Evolutionary conservation across 179 eudicot species (phyloP), one percentile per base, ranked within the genome.

Genomic region (Pouteria campechiana): DNA sequence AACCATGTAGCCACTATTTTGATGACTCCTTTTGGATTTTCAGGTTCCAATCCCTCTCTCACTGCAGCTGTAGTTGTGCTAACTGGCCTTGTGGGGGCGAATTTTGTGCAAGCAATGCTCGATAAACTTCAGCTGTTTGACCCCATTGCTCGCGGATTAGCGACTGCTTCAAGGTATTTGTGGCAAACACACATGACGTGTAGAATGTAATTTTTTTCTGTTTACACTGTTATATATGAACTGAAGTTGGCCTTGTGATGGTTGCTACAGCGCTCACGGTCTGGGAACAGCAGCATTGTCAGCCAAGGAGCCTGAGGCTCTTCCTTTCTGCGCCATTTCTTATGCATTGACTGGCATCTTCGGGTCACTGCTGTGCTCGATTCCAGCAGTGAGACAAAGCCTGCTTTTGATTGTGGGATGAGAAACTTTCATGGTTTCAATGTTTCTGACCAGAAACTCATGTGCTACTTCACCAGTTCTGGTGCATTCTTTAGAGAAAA

Each of bases 241-340:
- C n/a, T n/a, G n/a, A n/a, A n/a, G n/a, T n/a, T n/a, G n/a, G n/a
- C n/a, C n/a, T n/a, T n/a, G 22, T 9, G 29, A 41, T 18, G 15
- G 16, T 21, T 9, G 3, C 33, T 34, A 5, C 68, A 81, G 92
- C 64, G 85, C 85, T 44, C 86, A 84, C 46, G 98, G 98, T 46
- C 46, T 90, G 48, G 98, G 98, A 68, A 90, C 98, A 47, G 98
- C 98, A 34, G 98, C 98, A 55, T 61, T 90, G 46, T 78, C 98
- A 64, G 94, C 98, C 12, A 90, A 86, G 54, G 98, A 90, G 66
- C 98, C 98, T 0, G 98, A 86, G 64, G 98, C 98, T 53, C 90
- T 90, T 39, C 98, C 98, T 5, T 90, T 90, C 45, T 90, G 98
- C 28, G 98, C 98, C 31, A 90, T 90, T 41, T 95, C 98, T 18